Evolutionary conservation across 2,329 filamentous ascomycete species (phyloP).

Genomic region (Sporothrix pallida): DNA sequence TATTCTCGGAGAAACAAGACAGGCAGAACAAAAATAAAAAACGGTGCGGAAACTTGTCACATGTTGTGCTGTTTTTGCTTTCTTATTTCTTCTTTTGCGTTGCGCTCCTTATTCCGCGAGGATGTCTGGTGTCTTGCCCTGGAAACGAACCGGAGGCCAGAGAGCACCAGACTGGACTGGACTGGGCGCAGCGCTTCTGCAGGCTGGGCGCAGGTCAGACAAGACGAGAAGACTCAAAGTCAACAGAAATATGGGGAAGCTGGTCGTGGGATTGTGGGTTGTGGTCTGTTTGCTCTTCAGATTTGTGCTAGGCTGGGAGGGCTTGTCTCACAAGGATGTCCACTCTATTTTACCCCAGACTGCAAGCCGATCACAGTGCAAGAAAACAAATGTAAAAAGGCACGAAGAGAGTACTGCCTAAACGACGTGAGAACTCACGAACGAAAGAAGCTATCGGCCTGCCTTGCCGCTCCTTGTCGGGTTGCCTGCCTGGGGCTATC

Average conservation of each 20-base stretch:
- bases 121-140: neutral
- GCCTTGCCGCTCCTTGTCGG: neutral
- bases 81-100: too few relatives aligned
- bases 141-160: too few relatives aligned
- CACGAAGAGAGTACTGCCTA: neutral
- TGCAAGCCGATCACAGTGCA: neutral
- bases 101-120: neutral
- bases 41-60: slow-evolving; percentile 7
- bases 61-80: neutral
- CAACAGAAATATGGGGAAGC: neutral
- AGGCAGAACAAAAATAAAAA: neutral
- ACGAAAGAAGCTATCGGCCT: neutral
- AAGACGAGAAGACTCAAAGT: neutral
- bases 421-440: neutral
- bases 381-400: slow-evolving; percentile 10
- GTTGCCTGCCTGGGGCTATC: too few relatives aligned
- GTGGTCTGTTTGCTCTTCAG: too few relatives aligned
- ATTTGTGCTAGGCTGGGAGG: too few relatives aligned
- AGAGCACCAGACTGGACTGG: neutral
- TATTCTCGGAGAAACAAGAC: neutral
- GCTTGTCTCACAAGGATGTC: neutral
- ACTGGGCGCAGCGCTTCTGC: neutral
- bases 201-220: slow-evolving; percentile 4
- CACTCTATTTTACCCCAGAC: neutral
- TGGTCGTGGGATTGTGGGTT: neutral